Base-by-base conservation (phyloP, 345 rosid species). In the Melaleuca quinquenervia region DNA sequence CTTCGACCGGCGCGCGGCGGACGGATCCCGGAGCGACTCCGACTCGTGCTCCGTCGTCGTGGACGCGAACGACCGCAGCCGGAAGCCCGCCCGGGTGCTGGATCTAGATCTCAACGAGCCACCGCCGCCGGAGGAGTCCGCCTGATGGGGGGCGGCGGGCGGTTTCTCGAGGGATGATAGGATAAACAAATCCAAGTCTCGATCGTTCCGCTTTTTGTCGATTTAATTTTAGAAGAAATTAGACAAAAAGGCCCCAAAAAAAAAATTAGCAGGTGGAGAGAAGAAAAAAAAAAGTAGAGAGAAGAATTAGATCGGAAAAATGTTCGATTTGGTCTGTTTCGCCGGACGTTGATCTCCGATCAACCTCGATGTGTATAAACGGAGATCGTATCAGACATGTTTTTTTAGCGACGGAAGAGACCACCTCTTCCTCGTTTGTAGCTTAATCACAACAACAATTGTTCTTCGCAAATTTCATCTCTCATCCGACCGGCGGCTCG, bases 81-180 rank as follows among this genome's bases (percentile, higher is more conserved):
- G 85, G 85, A 88, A 87, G 64, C 90, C 89, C 0, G 87, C 88
- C 8, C 83, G 88, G 36, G 82, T 88, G 9, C 89, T 93, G 11
- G 93, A 91, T 86, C 88, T 95, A n/a, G 98, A 96, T 87, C 98
- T 96, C 70, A 96, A 96, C 88, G 56, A 83, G 27, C 94, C 93
- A 14, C 94, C 98, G 3, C 85, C 88, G 60, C 90, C 91, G 44
- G 97, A 94, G 44, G 97, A 94, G 41, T 29, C 85, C 80, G 89
- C 85, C 55, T 93, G 93, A 91, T 20, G 7, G 70, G 70, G 24
- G 41, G 21, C 48, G 13, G 24, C 48, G 24, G 78, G 48, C 41
- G 41, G 2, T 41, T 36, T 21, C 26, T 70, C 76, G 76, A 64
- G 24, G 45, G 76, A 18, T 8, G 20, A 41, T 41, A 41, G 41